Evolutionary conservation across 78 protist genomes (phyloP), one percentile per base, ranked within the genome.

Genomic region (Dictyostelium purpureum): DNA sequence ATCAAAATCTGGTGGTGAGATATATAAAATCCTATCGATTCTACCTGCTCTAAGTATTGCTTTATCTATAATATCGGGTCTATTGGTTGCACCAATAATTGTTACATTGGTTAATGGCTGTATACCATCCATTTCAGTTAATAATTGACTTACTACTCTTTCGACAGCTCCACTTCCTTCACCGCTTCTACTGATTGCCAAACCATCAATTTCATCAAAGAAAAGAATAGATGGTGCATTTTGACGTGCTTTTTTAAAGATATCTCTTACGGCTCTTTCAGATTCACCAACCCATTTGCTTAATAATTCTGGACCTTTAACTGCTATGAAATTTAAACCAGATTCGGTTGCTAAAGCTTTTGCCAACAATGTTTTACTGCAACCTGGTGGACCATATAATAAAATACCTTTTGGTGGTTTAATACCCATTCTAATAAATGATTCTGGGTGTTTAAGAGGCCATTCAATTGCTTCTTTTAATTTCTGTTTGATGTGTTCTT

Each of bases 371-470:
- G 99, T 98, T 83, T 98, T 98, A 31, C 94, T 45, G 89, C 97
- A 94, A 21, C 99, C 99, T 3, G 99, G 99, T 40, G 99, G 99
- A 6, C 99, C 99, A 71, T 96, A 97, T 45, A 98, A 65, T 38
- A 98, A 87, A 18, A 98, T 70, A 47, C 98, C 99, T 21, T 75
- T 66, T 6, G 99, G 99, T 4, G 99, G 98, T 14, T 80, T 69
- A n/a, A 99, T 95, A 40, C 98, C 98, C 79, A 99, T 38, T 9
- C 96, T 56, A n/a, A 9, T 28, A 42, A 98, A 99, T 12, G 96
- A 88, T 18, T 87, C 96, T 14, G 99, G 95, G 54, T 93, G 90
- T 70, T 26, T 80, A 16, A 97, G 14, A n/a, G 99, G 99, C 99
- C 98, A 98, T 28, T 96, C 98, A 14, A 98, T 96, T 1, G 97